phyloP scores from a whole-genome alignment of 1,139 yeast genomes.

The Pichia sp. region DNA sequence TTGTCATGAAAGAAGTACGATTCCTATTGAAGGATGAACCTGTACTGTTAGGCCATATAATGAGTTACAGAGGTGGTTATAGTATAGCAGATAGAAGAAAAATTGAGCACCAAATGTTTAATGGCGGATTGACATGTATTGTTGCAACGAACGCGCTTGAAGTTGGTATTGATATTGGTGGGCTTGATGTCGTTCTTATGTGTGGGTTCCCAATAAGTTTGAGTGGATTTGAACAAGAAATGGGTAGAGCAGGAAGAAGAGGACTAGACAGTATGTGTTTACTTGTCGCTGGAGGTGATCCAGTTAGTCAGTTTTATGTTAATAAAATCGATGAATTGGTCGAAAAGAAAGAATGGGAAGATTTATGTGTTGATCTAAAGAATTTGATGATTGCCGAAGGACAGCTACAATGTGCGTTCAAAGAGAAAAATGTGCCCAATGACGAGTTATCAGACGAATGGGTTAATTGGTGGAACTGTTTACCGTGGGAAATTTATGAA shows the following conservation, averaged over 20 bases:
- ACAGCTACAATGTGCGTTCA: constrained; percentile 93
- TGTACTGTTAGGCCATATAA: constrained; percentile 58
- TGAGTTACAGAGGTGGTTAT: constrained; percentile 96
- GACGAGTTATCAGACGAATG: constrained; percentile 20
- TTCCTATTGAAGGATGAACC: constrained; percentile 41
- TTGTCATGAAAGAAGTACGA: constrained; percentile 77
- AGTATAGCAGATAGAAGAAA: constrained; percentile 77
- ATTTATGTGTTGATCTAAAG: constrained; percentile 48
- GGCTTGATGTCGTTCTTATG: constrained; percentile 81
- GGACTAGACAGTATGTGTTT: constrained; percentile 71
- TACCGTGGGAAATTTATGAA: constrained; percentile 35
- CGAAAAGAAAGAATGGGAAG: constrained; percentile 44
- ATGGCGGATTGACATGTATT: constrained; percentile 77
- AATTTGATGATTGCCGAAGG: constrained; percentile 62
- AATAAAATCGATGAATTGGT: constrained; percentile 63
- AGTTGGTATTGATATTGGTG: constrained; percentile 91
- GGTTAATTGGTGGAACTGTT: constrained; percentile 18
- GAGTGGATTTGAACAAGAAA: constrained; percentile 87
- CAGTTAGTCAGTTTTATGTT: constrained; percentile 82
- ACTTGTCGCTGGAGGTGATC: constrained; percentile 77
- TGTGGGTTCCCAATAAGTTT: constrained; percentile 90
- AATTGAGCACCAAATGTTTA: constrained; percentile 86
- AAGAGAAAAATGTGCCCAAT: constrained; percentile 60
- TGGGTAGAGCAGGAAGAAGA: constrained; percentile 94
- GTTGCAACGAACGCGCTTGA: constrained; percentile 95